Conservation (phyloP, 2,329 filamentous ascomycete species). For the Claviceps pazoutovae region DNA sequence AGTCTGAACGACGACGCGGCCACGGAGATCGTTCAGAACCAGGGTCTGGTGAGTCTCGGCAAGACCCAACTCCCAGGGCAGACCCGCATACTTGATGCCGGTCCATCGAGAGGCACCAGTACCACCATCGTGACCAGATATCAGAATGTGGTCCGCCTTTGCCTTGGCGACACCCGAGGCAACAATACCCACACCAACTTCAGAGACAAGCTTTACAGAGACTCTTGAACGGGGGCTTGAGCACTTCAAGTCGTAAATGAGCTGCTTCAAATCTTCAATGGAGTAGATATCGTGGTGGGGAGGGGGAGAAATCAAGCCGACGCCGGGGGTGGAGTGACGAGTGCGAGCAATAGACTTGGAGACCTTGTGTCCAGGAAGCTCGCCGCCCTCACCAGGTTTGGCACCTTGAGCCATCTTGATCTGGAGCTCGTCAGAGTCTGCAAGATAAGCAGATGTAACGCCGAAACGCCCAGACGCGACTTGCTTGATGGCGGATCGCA, state of each 20-base stretch:
- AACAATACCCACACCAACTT: conserved; percentile 94
- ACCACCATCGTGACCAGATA: conserved; percentile 92
- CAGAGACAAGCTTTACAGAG: conserved; percentile 94
- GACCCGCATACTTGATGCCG: conserved; percentile 94
- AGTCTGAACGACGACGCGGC: conserved; percentile 89
- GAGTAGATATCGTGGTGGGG: conserved; percentile 98
- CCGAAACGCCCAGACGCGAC: conserved; percentile 92
- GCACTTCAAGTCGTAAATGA: conserved; percentile 96
- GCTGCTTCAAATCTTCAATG: conserved; percentile 92
- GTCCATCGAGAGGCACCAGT: conserved; percentile 96
- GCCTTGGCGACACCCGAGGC: conserved; percentile 96
- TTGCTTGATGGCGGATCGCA: conserved; percentile 96
- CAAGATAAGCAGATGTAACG: conserved; percentile 87
- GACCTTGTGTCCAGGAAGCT: conserved; percentile 93
- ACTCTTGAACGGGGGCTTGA: conserved; percentile 83
- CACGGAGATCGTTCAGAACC: conserved; percentile 88
- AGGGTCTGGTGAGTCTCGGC: conserved; percentile 95
- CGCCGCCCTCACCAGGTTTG: conserved; percentile 94
- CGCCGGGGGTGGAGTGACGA: conserved; percentile 88
- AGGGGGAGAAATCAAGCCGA: conserved; percentile 88
- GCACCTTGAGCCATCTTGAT: conserved; percentile 99
- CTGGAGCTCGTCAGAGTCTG: conserved; percentile 89
- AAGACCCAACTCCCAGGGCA: conserved; percentile 92
- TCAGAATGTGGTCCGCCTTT: conserved; percentile 91
- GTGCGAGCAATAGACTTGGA: conserved; percentile 88